These are phyloP conservation scores for Metschnikowia dekortorum DNA, from an alignment of 805 yeast genomes.

Conservation along the genomic window DNA sequence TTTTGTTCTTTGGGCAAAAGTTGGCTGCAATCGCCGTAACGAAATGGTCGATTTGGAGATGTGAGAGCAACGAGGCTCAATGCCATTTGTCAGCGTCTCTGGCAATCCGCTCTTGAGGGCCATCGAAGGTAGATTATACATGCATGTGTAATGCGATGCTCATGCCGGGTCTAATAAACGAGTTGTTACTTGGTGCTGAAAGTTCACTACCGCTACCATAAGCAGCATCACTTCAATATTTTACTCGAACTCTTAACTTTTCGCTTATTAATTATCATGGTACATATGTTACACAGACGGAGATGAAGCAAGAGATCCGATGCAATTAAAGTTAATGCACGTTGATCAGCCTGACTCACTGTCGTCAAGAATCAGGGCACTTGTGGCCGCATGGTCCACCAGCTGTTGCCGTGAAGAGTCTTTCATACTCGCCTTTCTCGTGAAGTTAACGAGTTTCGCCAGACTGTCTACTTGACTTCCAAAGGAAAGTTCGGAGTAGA, in stretches of 20 bases:
- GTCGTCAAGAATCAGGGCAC: conserved; percentile 34
- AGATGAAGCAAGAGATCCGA: not conserved
- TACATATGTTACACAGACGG: not conserved
- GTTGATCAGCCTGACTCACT: conserved; percentile 17
- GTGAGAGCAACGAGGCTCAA: too few relatives aligned
- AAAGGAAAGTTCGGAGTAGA: conserved; percentile 10
- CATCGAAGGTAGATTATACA: too few relatives aligned
- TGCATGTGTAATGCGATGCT: too few relatives aligned
- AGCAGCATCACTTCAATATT: too few relatives aligned
- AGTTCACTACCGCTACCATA: too few relatives aligned
- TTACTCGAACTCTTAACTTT: not conserved
- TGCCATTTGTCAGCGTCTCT: too few relatives aligned
- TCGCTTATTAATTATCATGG: conserved; percentile 2
- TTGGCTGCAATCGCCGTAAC: too few relatives aligned
- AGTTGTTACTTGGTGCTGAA: too few relatives aligned
- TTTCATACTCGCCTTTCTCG: conserved; percentile 40
- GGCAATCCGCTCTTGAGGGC: too few relatives aligned
- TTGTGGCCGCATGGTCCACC: conserved; percentile 26
- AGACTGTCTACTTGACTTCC: conserved; percentile 12
- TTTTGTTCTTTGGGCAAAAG: too few relatives aligned
- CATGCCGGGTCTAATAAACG: too few relatives aligned
- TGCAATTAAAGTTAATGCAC: not conserved
- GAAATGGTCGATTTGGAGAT: too few relatives aligned
- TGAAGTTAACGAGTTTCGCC: conserved; percentile 46
- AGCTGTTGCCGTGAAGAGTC: conserved; percentile 36